phyloP scores from a whole-genome alignment of 345 rosid genomes.

The Gossypium australe region DNA sequence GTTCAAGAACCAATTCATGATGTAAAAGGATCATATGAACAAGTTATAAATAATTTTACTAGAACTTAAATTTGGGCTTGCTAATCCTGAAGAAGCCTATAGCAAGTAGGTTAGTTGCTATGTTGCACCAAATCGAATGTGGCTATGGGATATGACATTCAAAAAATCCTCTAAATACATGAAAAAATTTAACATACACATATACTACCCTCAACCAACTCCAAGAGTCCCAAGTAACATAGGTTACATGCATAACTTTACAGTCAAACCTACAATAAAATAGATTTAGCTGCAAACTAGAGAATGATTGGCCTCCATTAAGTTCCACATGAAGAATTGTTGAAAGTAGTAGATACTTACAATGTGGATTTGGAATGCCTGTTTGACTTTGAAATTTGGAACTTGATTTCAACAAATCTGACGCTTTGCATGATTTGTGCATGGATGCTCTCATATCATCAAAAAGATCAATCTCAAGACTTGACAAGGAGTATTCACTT shows the following conservation, averaged over 20 bases:
- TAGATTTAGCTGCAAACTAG: not conserved
- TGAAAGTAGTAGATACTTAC: conserved; percentile 22
- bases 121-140: too few species aligned
- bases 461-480: conserved; percentile 43
- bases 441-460: conserved; percentile 30
- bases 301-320: not conserved
- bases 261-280: not conserved
- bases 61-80: not conserved
- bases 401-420: conserved; percentile 8
- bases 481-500: conserved; percentile 28
- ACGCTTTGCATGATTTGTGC: conserved; percentile 1
- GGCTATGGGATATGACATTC: too few species aligned
- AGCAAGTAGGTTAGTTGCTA: too few species aligned
- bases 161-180: not conserved
- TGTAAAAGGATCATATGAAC: not conserved
- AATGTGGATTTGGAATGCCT: conserved; percentile 9
- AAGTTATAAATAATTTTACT: not conserved
- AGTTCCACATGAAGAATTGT: not conserved
- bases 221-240: not conserved
- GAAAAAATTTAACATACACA: not conserved
- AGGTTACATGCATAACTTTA: not conserved
- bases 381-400: conserved; percentile 16
- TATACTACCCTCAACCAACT: not conserved
- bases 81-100: not conserved
- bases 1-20: not conserved